Evolutionary conservation across 345 rosid species (phyloP).

Genomic region (Carallia pectinifolia): DNA sequence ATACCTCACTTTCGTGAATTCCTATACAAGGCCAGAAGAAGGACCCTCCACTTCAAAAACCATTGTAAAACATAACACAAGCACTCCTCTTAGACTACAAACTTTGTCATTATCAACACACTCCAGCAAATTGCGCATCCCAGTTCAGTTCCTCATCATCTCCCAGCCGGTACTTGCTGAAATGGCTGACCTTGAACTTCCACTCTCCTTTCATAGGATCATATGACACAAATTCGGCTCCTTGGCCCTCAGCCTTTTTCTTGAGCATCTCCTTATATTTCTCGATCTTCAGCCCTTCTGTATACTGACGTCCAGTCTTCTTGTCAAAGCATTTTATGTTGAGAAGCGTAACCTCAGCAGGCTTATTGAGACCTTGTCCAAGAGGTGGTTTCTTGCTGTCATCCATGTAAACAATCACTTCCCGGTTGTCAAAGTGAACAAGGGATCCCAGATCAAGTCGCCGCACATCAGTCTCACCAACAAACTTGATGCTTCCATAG

Average conservation of each 20-base stretch:
- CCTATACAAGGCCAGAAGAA: conserved; percentile 8
- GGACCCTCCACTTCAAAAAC: neutral
- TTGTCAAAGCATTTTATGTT: conserved; percentile 86
- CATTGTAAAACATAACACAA: neutral
- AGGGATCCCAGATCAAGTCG: conserved; percentile 72
- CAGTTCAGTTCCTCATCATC: conserved; percentile 39
- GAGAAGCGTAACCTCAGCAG: conserved; percentile 93
- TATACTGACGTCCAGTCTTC: conserved; percentile 61
- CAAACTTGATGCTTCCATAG: conserved; percentile 78
- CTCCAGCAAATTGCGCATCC: conserved; percentile 6
- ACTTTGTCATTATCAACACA: conserved; percentile 21
- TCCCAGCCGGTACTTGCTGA: conserved; percentile 61
- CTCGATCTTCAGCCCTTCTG: conserved; percentile 61
- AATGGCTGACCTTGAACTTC: conserved; percentile 84
- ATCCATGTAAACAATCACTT: conserved; percentile 91
- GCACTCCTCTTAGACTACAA: neutral
- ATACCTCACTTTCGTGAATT: neutral
- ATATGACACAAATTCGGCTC: conserved; percentile 77
- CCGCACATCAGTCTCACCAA: conserved; percentile 84
- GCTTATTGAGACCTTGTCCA: conserved; percentile 90
- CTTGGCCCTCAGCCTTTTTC: conserved; percentile 85
- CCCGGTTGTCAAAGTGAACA: conserved; percentile 78
- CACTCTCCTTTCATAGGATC: conserved; percentile 80
- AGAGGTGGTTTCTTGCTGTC: conserved; percentile 85
- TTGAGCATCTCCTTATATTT: conserved; percentile 80